Conservation (phyloP, 352 stramenopile species). For the Globisporangium recalcitrans region DNA sequence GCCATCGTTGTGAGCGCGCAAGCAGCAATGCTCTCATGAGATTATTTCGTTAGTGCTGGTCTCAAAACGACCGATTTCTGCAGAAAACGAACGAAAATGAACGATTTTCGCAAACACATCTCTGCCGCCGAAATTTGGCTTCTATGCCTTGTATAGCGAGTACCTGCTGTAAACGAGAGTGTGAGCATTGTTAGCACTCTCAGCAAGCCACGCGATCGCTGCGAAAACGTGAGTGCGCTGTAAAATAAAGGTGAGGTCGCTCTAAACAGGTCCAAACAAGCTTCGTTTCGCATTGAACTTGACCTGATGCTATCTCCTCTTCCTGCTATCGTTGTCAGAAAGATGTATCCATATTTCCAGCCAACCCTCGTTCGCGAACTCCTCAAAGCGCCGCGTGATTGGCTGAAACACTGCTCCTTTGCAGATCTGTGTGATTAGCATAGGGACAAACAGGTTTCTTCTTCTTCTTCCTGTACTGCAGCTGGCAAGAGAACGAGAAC, state of each 20-base stretch:
- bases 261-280: background rate
- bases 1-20: background rate
- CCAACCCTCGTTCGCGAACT: background rate
- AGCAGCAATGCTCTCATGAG: background rate
- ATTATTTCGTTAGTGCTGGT: slow-evolving; percentile 6
- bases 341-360: background rate
- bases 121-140: slow-evolving; percentile 1
- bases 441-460: no score
- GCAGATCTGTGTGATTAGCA: no score
- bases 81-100: no score
- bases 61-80: background rate
- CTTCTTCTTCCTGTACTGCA: background rate
- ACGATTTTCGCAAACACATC: slow-evolving; percentile 1
- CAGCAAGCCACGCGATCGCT: no score
- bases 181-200: background rate
- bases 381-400: no score
- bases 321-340: background rate
- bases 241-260: no score
- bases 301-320: background rate
- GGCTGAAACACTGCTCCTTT: no score
- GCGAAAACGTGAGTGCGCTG: no score
- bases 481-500: background rate
- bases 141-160: background rate
- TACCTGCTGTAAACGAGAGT: background rate
- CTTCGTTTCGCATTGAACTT: background rate